These are phyloP conservation scores for Tremellales sp. DNA, from an alignment of 1,284 basidiomycete genomes.

Conservation along the genomic window DNA sequence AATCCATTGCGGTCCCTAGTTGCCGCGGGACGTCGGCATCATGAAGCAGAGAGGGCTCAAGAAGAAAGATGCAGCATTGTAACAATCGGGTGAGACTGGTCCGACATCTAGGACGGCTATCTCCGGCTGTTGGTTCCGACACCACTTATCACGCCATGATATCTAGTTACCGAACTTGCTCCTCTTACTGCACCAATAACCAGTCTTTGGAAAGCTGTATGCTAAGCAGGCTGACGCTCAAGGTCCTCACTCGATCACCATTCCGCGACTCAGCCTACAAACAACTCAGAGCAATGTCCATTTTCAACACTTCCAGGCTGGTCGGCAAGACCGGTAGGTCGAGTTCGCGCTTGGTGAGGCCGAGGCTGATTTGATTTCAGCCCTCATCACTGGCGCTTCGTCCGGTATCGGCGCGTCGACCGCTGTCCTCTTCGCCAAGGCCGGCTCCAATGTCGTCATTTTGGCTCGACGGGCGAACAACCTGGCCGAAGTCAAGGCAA, in stretches of 20 bases:
- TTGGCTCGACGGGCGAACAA: conserved; percentile 37
- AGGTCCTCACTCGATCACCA: neutral
- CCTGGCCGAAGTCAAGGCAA: conserved; percentile 30
- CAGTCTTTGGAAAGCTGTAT: neutral
- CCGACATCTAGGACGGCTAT: too few relatives aligned
- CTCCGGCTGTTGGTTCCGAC: too few relatives aligned
- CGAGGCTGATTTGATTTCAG: conserved; percentile 9
- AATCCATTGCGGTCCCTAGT: too few relatives aligned
- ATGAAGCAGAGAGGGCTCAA: too few relatives aligned
- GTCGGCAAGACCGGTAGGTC: conserved; percentile 1
- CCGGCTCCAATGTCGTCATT: conserved; percentile 40
- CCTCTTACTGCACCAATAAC: too few relatives aligned
- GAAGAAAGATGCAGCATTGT: too few relatives aligned
- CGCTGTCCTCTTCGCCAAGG: conserved; percentile 37
- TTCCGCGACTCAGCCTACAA: neutral
- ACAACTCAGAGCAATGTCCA: conserved; percentile 20
- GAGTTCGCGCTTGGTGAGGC: neutral
- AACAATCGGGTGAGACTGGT: too few relatives aligned
- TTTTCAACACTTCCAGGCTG: conserved; percentile 26
- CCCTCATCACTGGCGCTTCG: conserved; percentile 43
- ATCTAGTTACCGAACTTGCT: too few relatives aligned
- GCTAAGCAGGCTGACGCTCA: neutral
- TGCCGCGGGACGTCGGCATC: too few relatives aligned
- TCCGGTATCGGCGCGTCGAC: conserved; percentile 45
- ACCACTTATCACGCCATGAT: too few relatives aligned